phyloP scores from a whole-genome alignment of 2,329 filamentous ascomycete genomes.

The Kalaharituber pfeilii region DNA sequence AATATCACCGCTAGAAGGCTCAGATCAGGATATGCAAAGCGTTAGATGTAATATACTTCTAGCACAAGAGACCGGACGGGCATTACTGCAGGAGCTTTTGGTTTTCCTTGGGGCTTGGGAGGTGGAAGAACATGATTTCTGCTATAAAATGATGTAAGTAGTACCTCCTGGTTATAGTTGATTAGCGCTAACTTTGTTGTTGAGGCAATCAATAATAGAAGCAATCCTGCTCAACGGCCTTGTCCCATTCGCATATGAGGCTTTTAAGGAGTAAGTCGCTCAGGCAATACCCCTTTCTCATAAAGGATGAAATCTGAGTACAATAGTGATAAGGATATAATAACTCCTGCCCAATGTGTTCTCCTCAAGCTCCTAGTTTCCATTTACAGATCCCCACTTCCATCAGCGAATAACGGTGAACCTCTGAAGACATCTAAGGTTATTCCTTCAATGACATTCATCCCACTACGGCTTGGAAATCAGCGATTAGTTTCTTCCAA shows the following conservation, averaged over 20 bases:
- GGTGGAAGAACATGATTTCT: slow-evolving; percentile 23
- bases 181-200: slow-evolving; percentile 1
- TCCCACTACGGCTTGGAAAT: background rate
- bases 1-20: slow-evolving; percentile 21
- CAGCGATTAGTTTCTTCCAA: background rate
- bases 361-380: slow-evolving; percentile 17
- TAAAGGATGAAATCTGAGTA: background rate
- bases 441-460: background rate
- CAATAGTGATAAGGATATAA: slow-evolving; percentile 18
- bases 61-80: slow-evolving; percentile 21
- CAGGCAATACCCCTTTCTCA: background rate
- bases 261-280: slow-evolving; percentile 22
- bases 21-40: slow-evolving; percentile 21
- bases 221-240: slow-evolving; percentile 23
- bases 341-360: slow-evolving; percentile 19
- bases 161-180: background rate
- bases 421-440: background rate
- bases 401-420: background rate
- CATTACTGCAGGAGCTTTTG: slow-evolving; percentile 19
- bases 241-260: slow-evolving; percentile 22
- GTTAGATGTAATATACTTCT: slow-evolving; percentile 24
- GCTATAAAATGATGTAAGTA: slow-evolving; percentile 21
- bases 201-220: slow-evolving; percentile 21
- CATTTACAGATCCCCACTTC: slow-evolving; percentile 11
- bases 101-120: slow-evolving; percentile 23